phyloP scores from a whole-genome alignment of 2,329 filamentous ascomycete species.

The Botrytis aclada region DNA sequence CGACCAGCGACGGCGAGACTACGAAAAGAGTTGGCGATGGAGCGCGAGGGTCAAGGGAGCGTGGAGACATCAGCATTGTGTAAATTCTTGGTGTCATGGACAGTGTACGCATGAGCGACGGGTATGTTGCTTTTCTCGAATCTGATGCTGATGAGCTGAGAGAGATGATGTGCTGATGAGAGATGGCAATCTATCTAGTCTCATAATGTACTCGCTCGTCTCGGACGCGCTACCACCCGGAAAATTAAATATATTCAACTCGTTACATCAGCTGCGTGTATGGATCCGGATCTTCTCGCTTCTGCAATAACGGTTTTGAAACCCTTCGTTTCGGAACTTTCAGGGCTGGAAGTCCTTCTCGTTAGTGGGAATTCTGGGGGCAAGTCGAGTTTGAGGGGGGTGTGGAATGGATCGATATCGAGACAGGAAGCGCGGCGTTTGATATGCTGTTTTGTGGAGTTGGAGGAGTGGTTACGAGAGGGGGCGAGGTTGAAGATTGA shows the following conservation, averaged over 20 bases:
- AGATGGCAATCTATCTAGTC: fast-evolving
- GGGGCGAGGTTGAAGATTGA: not conserved
- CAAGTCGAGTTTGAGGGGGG: fast-evolving
- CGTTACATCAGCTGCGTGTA: not conserved
- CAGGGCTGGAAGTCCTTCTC: not conserved
- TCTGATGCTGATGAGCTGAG: not conserved
- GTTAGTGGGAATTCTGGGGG: no score
- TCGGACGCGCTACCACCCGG: not conserved
- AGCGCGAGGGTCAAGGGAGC: not conserved
- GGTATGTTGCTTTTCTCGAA: not conserved
- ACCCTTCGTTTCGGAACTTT: not conserved
- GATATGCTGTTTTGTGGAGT: conserved; percentile 6
- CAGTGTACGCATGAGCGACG: not conserved
- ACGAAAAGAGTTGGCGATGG: not conserved
- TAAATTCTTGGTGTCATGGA: conserved; percentile 9
- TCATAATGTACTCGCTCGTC: not conserved
- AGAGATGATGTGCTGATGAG: no score
- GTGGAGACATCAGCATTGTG: conserved; percentile 16
- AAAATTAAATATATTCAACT: conserved; percentile 14
- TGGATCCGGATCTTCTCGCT: conserved; percentile 16
- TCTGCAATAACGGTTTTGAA: conserved; percentile 16
- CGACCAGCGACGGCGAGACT: not conserved
- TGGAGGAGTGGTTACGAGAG: not conserved
- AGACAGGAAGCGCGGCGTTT: conserved; percentile 1
- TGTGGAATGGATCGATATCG: not conserved